These are phyloP conservation scores for Nematocida major DNA, from an alignment of 371 early-diverging fungal genomes.

Conservation along the genomic window DNA sequence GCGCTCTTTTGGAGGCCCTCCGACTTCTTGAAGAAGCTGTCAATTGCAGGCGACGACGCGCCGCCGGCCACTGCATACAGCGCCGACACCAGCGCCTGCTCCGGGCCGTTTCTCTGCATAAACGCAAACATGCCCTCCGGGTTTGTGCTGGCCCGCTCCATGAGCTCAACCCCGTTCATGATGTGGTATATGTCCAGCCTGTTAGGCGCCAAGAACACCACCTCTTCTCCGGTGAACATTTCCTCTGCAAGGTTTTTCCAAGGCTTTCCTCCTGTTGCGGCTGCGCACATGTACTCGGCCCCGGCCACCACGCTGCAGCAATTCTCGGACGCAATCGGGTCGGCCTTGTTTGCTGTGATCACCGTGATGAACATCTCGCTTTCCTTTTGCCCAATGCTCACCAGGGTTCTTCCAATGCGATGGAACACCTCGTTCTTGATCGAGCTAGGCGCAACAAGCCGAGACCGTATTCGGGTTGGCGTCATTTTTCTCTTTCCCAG, in stretches of 20 bases:
- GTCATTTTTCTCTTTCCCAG: slow-evolving; percentile 8
- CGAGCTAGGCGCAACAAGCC: background rate
- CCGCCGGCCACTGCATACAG: slow-evolving; percentile 30
- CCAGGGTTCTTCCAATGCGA: slow-evolving; percentile 11
- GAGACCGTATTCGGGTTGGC: background rate
- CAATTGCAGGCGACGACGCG: slow-evolving; percentile 12
- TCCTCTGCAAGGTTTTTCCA: background rate
- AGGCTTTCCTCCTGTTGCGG: background rate
- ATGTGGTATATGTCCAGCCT: slow-evolving; percentile 36
- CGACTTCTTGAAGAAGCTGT: slow-evolving; percentile 28
- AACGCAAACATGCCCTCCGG: slow-evolving; percentile 42
- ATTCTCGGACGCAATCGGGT: slow-evolving; percentile 10
- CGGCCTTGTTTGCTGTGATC: slow-evolving; percentile 18
- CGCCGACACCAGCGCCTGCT: background rate
- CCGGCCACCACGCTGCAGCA: slow-evolving; percentile 21
- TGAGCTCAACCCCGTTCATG: slow-evolving; percentile 38
- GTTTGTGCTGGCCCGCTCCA: slow-evolving; percentile 36
- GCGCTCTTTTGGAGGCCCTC: background rate
- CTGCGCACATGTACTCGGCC: background rate
- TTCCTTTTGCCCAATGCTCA: slow-evolving; percentile 13
- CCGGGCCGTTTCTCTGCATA: slow-evolving; percentile 31
- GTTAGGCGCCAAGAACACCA: background rate
- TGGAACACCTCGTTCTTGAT: slow-evolving; percentile 23
- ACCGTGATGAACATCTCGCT: slow-evolving; percentile 10
- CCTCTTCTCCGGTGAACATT: slow-evolving; percentile 5